Conservation (phyloP, 169 alveolate species). For the Eimeria praecox region DNA sequence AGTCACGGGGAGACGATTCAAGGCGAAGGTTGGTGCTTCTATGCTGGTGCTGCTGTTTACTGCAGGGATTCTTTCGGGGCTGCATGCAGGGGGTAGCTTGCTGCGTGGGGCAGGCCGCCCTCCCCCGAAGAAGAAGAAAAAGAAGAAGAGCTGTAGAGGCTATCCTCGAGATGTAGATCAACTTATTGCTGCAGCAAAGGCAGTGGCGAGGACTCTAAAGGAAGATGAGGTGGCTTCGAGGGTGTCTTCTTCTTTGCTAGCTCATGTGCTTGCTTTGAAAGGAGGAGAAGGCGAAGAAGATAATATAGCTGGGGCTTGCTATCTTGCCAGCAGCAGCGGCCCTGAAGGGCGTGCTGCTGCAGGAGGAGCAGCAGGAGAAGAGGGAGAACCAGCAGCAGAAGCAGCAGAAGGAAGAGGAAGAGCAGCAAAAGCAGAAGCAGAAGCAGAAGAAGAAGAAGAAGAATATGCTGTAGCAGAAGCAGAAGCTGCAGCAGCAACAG, state of each 20-base stretch:
- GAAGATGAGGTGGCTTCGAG: too few relatives aligned
- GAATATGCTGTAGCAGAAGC: too few relatives aligned
- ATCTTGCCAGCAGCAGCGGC: too few relatives aligned
- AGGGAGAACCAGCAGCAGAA: too few relatives aligned
- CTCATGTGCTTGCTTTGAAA: too few relatives aligned
- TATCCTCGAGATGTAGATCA: too few relatives aligned
- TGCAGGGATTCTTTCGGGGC: not conserved
- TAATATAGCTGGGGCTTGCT: too few relatives aligned
- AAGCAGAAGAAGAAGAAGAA: not conserved
- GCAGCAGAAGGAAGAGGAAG: too few relatives aligned
- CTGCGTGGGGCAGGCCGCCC: not conserved
- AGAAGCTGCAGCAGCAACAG: not conserved
- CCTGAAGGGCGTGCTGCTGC: not conserved
- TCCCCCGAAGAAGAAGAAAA: not conserved
- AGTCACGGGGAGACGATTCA: not conserved
- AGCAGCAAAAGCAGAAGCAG: too few relatives aligned
- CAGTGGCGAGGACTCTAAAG: not conserved
- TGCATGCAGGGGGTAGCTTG: not conserved
- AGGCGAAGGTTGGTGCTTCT: not conserved
- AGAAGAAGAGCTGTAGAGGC: too few relatives aligned
- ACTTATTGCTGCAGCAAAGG: not conserved
- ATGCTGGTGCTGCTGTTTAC: not conserved
- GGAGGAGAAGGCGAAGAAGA: too few relatives aligned
- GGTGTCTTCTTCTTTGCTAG: too few relatives aligned
- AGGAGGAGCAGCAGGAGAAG: not conserved